Percentiles rank a stretch among this genome's conserved stretches.
These are phyloP conservation scores for Sungouiozyma ichnusensis DNA, from an alignment of 805 yeast species.

Conservation along the genomic window DNA sequence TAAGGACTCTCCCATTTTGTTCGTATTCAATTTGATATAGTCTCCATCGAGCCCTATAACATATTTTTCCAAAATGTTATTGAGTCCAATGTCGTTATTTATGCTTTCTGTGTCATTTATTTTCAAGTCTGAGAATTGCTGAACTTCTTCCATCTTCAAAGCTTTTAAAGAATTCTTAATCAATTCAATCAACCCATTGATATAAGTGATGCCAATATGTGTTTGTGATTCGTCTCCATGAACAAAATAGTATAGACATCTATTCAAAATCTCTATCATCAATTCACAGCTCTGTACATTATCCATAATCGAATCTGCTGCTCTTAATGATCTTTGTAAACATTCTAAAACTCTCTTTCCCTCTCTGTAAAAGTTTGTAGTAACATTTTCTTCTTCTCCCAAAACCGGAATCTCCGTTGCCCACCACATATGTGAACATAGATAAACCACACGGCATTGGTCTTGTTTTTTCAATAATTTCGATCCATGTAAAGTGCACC, in stretches of 20 bases:
- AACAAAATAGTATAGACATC: conserved; percentile 74
- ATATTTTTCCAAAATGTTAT: not conserved
- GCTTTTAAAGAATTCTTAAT: conserved; percentile 49
- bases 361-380: conserved; percentile 33
- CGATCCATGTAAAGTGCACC: conserved; percentile 79
- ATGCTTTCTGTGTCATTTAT: conserved; percentile 4
- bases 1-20: conserved; percentile 4
- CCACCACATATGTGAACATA: conserved; percentile 93
- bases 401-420: conserved; percentile 50
- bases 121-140: conserved; percentile 6
- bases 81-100: not conserved
- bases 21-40: conserved; percentile 12
- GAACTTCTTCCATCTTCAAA: conserved; percentile 29
- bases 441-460: conserved; percentile 80
- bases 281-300: conserved; percentile 51
- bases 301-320: conserved; percentile 93
- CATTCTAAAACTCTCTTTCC: conserved; percentile 82
- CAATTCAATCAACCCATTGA: conserved; percentile 79
- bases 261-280: conserved; percentile 81
- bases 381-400: conserved; percentile 37
- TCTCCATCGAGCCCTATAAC: conserved; percentile 24
- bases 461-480: conserved; percentile 84
- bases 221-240: conserved; percentile 17
- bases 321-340: conserved; percentile 74
- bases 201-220: conserved; percentile 57